These are phyloP conservation scores for Chrysoporthe cubensis DNA, from an alignment of 2,329 filamentous ascomycete species.

Conservation along the genomic window DNA sequence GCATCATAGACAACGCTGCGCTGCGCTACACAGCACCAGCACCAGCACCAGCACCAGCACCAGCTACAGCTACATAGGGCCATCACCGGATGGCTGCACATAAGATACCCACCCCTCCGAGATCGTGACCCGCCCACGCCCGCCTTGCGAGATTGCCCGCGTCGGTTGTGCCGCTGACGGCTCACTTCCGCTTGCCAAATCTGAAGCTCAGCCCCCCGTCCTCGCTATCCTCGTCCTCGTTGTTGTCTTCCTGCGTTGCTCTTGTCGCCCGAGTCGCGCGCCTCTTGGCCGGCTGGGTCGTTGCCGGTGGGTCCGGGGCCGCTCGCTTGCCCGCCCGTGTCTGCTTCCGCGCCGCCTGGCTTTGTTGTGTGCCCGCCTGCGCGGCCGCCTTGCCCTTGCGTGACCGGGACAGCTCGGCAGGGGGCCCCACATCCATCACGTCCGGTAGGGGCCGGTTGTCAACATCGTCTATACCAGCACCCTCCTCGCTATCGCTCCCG, in stretches of 20 bases:
- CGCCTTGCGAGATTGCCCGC: neutral
- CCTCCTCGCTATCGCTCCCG: constrained; percentile 45
- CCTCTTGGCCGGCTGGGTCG: constrained; percentile 43
- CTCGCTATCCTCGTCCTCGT: constrained; percentile 51
- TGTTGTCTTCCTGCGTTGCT: constrained; percentile 35
- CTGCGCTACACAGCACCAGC: neutral
- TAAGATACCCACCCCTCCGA: constrained; percentile 2
- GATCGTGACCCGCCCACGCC: neutral
- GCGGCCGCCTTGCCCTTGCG: constrained; percentile 40
- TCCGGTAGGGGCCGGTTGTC: constrained; percentile 28
- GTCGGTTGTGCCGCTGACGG: neutral
- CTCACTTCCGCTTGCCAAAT: constrained; percentile 54
- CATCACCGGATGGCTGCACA: neutral
- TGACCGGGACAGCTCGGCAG: constrained; percentile 34
- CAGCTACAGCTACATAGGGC: neutral
- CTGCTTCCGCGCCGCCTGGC: constrained; percentile 31
- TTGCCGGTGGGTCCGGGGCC: constrained; percentile 39
- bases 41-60: too few relatives aligned
- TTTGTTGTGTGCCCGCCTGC: constrained; percentile 35
- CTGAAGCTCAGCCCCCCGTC: constrained; percentile 58
- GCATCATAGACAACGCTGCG: neutral
- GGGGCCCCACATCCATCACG: constrained; percentile 29
- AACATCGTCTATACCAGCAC: constrained; percentile 23
- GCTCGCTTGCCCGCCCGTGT: constrained; percentile 35
- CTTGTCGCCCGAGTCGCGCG: constrained; percentile 32